Evolutionary conservation across 345 rosid species (phyloP).

Genomic region (Citropsis articulata): DNA sequence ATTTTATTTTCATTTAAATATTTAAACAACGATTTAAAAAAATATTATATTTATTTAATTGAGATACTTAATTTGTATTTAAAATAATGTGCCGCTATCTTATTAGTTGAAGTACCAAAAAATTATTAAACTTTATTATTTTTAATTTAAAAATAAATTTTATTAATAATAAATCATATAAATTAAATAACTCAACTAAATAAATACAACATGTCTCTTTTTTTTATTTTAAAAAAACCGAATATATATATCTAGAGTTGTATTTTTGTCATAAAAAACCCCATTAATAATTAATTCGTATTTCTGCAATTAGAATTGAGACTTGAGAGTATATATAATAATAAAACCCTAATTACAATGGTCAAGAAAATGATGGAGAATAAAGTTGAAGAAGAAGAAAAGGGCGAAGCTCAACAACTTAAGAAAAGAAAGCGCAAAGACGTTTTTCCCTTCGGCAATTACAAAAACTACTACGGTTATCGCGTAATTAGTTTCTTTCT

Average conservation of each 20-base stretch:
- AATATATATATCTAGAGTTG: too few relatives aligned
- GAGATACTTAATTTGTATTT: accelerated
- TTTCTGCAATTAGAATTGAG: too few relatives aligned
- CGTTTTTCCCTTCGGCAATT: slow-evolving; percentile 72
- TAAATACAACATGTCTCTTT: too few relatives aligned
- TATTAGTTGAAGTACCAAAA: too few relatives aligned
- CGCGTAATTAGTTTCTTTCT: slow-evolving; percentile 42
- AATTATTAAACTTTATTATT: too few relatives aligned
- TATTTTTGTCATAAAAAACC: background rate
- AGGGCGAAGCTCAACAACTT: background rate
- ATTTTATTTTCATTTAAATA: too few relatives aligned
- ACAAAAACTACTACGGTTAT: slow-evolving; percentile 88
- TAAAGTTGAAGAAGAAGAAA: background rate
- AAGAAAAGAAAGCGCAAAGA: slow-evolving; percentile 50
- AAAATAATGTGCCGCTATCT: too few relatives aligned
- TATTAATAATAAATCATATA: too few relatives aligned
- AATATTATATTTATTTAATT: too few relatives aligned
- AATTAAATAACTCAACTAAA: too few relatives aligned
- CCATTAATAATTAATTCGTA: background rate
- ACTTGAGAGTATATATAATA: background rate
- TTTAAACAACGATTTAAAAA: accelerated
- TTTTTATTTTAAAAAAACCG: too few relatives aligned
- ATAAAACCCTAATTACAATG: background rate
- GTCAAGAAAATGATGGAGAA: background rate
- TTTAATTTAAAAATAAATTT: too few relatives aligned